Conservation (phyloP, 1,139 yeast species). For the Magnusiomyces sp. region DNA sequence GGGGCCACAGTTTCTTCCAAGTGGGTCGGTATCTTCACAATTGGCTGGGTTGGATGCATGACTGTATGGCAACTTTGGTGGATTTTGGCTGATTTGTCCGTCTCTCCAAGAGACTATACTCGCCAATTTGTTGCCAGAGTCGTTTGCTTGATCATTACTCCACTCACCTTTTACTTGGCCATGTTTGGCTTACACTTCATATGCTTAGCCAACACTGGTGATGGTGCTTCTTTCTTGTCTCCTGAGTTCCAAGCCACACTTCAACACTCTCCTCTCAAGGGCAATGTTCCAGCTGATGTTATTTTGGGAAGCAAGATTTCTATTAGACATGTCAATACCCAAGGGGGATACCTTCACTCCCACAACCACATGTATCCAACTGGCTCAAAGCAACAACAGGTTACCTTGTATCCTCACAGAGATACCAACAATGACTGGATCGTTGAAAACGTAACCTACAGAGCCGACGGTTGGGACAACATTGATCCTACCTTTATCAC, state of each 20-base stretch:
- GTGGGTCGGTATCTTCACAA: constrained; percentile 95
- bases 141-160: constrained; percentile 56
- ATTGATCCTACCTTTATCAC: constrained; percentile 38
- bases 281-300: constrained; percentile 64
- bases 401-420: constrained; percentile 82
- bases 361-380: constrained; percentile 77
- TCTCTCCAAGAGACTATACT: constrained; percentile 43
- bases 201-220: constrained; percentile 66
- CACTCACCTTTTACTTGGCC: constrained; percentile 53
- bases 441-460: constrained; percentile 42
- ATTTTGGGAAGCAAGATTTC: constrained; percentile 79
- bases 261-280: constrained; percentile 62
- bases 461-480: constrained; percentile 17
- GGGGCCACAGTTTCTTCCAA: constrained; percentile 87
- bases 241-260: constrained; percentile 80
- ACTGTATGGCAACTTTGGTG: constrained; percentile 81
- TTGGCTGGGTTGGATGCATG: constrained; percentile 80
- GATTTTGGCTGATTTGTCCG: constrained; percentile 71
- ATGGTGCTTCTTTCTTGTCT: constrained; percentile 83
- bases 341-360: constrained; percentile 93
- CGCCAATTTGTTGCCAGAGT: constrained; percentile 54
- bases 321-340: constrained; percentile 73
- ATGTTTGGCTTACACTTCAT: constrained; percentile 78
- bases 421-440: constrained; percentile 85
- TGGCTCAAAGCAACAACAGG: constrained; percentile 92